Evolutionary conservation across 2,329 filamentous ascomycete species (phyloP), one percentile per base, ranked within the genome.

Genomic region (Macrophomina tecta): DNA sequence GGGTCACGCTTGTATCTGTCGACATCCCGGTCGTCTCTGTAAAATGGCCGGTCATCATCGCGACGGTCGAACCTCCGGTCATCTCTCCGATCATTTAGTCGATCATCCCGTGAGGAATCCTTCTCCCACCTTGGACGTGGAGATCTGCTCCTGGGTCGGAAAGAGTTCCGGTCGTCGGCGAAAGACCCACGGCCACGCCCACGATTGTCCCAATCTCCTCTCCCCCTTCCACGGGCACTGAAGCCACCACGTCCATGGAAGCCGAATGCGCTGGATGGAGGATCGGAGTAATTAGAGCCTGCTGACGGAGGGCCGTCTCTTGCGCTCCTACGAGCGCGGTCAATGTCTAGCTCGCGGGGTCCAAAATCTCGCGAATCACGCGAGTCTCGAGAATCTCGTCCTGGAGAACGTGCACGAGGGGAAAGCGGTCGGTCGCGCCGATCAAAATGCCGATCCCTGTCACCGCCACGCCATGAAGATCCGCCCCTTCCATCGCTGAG

Each of bases 301-400:
- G 89, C 90, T 1, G 90, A 91, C 28, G 88, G 85, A 11, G 91
- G 90, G 0, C 90, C 91, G 72, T 94, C 91, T 72, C 91, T 84
- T 8, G 90, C 92, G 16, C 86, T 88, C 55, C 90, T 84, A 64
- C 90, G 84, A 18, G 88, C 87, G 67, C 91, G 85, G 67, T 89
- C 88, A 7, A 88, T 83, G 70, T 93, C 91, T 6, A 90, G 80
- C 55, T 87, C 88, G 38, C 89, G 82, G 0, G 88, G 89, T 1
- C 80, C 75, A 69, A 80, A 79, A 66, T 90, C 88, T 72, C 90
- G 85, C 68, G 80, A 79, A 66, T 90, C 88, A 72, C 90, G 85
- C 68, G 87, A 88, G 73, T 91, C 89, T 70, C 89, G 77, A 65
- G 77, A 75, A 42, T 79, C 83, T 30, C 85, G 84, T 12, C 83